phyloP scores from a whole-genome alignment of 163 green algal species.

The Trebouxiophyceae sp. region DNA sequence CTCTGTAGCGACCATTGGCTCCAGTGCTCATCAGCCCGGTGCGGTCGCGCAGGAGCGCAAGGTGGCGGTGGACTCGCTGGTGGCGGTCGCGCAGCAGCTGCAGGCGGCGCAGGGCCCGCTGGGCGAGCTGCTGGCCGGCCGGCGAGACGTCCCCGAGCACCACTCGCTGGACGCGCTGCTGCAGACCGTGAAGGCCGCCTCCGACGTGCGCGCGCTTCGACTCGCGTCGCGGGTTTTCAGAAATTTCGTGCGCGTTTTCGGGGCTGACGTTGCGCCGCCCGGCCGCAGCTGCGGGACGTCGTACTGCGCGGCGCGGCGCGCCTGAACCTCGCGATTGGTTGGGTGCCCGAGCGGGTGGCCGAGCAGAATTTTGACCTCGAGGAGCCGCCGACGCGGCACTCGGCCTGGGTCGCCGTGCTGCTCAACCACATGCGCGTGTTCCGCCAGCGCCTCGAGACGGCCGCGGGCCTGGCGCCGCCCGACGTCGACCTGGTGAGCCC shows the following conservation, averaged over 20 bases:
- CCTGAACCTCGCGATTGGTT: constrained; percentile 36
- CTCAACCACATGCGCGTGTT: constrained; percentile 27
- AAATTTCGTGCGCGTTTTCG: background rate
- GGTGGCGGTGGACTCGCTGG: constrained; percentile 31
- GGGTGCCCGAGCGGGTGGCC: constrained; percentile 33
- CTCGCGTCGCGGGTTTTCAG: background rate
- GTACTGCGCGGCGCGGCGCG: constrained; percentile 25
- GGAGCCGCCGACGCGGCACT: constrained; percentile 32
- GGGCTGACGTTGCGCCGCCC: no score
- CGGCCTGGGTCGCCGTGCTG: constrained; percentile 34
- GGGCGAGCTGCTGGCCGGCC: constrained; percentile 10
- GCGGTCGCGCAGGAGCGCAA: constrained; percentile 22
- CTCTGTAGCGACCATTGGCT: no score
- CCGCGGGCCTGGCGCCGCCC: constrained; percentile 1
- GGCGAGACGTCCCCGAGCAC: constrained; percentile 15
- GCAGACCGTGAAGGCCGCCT: constrained; percentile 31
- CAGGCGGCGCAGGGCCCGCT: constrained; percentile 15
- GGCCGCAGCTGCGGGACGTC: constrained; percentile 20
- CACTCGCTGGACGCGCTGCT: constrained; percentile 26
- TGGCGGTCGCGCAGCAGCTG: constrained; percentile 23
- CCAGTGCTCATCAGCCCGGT: background rate
- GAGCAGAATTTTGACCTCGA: constrained; percentile 28
- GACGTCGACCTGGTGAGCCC: constrained; percentile 18
- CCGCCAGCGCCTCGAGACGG: constrained; percentile 12
- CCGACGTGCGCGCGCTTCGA: constrained; percentile 15